Evolutionary conservation across 2,329 filamentous ascomycete species (phyloP), one percentile per base, ranked within the genome.

Genomic region (Byssoonygena ceratinophila): DNA sequence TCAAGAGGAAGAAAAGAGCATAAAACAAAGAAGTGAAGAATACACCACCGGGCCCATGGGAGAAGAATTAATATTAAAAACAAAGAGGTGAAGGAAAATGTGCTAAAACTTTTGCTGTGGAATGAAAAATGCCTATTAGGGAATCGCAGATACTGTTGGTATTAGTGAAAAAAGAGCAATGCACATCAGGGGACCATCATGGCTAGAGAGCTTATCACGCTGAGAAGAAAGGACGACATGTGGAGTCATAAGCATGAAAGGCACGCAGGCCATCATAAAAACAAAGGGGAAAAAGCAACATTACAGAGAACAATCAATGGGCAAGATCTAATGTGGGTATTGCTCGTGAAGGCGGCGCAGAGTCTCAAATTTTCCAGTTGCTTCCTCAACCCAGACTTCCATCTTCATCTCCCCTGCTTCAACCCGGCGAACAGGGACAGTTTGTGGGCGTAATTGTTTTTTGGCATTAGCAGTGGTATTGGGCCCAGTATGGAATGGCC

Each of bases 371-470:
- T 81, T 81, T 51, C 73, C 72, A 56, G 71, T 74, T 53, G 76
- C 77, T 62, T 85, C 81, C 66, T 87, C 83, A 52, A 85, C 76
- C 82, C 82, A 86, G 53, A 82, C 74, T 64, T 86, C 83, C 61
- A 86, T 75, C 22, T 77, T 70, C 63, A 86, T 78, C 54, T 83
- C 80, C 3, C 82, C 83, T 2, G 80, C 77, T 59, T 82, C 77
- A 16, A 86, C 76, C 29, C 76, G 74, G 57, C 83, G 73, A 41
- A 87, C 72, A 1, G 83, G 79, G 45, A 76, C 77, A 11, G 78
- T 81, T 60, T 72, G 78, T 29, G 73, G 71, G 7, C 78, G 76
- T 22, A 75, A 77, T 54, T 66, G 68, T 44, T n/a, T 60, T 51
- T n/a, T 66, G 62, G 55, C 25, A 16, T 36, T 16, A 16, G 25